A percentile compares a stretch with the other conserved stretches of the same genome.
These are phyloP conservation scores for Leonotis leonurus DNA, from an alignment of 257 asterid species.

Conservation along the genomic window DNA sequence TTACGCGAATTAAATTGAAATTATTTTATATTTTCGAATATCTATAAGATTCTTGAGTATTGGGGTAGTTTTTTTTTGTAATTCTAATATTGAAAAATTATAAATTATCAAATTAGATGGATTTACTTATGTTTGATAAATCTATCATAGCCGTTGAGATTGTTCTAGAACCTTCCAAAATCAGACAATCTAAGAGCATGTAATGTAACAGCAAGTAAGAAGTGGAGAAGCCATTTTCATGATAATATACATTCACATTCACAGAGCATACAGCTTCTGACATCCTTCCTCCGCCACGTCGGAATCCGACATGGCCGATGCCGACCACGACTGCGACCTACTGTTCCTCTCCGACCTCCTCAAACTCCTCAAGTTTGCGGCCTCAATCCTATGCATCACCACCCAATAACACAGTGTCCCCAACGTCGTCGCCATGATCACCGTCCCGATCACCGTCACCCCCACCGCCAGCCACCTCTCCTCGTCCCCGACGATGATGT, in stretches of 20 bases:
- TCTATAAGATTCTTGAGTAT: too few relatives aligned
- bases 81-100: too few relatives aligned
- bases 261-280: constrained; percentile 63
- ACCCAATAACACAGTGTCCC: constrained; percentile 73
- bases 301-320: constrained; percentile 42
- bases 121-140: too few relatives aligned
- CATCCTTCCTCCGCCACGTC: constrained; percentile 43
- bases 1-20: too few relatives aligned
- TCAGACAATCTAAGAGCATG: not conserved
- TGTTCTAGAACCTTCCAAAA: too few relatives aligned
- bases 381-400: constrained; percentile 56
- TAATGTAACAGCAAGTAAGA: too few relatives aligned
- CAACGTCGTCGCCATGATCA: constrained; percentile 58
- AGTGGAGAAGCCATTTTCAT: too few relatives aligned
- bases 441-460: constrained; percentile 51
- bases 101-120: too few relatives aligned
- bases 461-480: constrained; percentile 56
- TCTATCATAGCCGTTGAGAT: too few relatives aligned
- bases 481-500: constrained; percentile 48
- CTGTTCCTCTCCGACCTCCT: constrained; percentile 46
- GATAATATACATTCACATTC: not conserved
- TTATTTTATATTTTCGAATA: too few relatives aligned
- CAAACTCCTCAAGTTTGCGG: constrained; percentile 54
- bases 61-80: too few relatives aligned
- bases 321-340: constrained; percentile 41